phyloP scores from a whole-genome alignment of 139 green algal genomes.

The Closterium sp. region DNA sequence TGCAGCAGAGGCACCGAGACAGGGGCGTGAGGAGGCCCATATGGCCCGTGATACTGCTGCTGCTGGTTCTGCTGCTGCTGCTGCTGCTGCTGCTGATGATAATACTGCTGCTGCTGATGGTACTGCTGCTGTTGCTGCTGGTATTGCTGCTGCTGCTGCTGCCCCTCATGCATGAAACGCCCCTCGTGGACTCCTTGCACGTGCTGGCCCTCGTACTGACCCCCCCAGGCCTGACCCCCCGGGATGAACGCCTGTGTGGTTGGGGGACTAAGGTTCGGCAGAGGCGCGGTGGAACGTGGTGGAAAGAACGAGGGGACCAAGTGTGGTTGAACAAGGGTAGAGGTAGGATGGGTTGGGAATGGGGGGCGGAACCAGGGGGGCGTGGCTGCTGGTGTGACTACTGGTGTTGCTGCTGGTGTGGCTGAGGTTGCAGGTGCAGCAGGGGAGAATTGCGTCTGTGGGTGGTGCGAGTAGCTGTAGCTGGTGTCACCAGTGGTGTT shows the following conservation, averaged over 20 bases:
- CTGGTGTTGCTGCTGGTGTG: too few species aligned
- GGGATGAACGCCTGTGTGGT: not conserved
- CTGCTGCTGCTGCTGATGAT: slow-evolving; percentile 5
- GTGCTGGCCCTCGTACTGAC: not conserved
- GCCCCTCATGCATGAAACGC: too few species aligned
- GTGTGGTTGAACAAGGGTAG: not conserved
- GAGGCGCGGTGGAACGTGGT: not conserved
- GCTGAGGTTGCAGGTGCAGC: not conserved
- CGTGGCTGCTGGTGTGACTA: not conserved
- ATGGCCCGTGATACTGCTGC: not conserved
- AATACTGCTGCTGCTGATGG: too few species aligned
- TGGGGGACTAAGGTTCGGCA: not conserved
- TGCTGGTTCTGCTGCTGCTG: slow-evolving; percentile 6
- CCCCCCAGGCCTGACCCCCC: too few species aligned
- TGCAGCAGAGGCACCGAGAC: not conserved
- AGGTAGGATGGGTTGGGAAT: not conserved
- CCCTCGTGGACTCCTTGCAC: not conserved
- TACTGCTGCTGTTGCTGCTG: too few species aligned
- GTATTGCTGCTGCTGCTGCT: too few species aligned
- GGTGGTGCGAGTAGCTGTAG: not conserved
- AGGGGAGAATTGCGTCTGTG: not conserved
- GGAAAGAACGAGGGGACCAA: not conserved
- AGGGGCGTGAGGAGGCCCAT: not conserved
- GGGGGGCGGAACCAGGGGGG: not conserved
- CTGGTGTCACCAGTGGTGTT: not conserved